Conservation (phyloP, 805 yeast species). For the Blastobotrys parvus region DNA sequence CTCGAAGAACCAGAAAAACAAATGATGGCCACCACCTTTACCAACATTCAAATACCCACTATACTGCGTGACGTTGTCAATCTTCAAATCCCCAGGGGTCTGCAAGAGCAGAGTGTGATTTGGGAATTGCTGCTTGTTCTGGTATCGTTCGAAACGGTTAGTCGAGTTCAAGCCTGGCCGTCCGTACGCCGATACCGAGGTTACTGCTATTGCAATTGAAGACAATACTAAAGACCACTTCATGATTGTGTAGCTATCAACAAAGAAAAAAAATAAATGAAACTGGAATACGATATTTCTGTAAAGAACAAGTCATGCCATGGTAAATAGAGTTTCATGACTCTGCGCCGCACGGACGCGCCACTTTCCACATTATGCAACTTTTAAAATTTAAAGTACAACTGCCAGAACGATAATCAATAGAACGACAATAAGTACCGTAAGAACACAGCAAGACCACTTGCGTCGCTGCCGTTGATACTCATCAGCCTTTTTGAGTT, state of each 20-base stretch:
- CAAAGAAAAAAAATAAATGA: too few relatives aligned
- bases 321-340: too few relatives aligned
- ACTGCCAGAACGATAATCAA: slow-evolving; percentile 38
- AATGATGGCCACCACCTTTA: slow-evolving; percentile 62
- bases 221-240: too few relatives aligned
- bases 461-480: slow-evolving; percentile 62
- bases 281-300: too few relatives aligned
- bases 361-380: not conserved
- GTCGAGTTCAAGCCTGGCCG: too few relatives aligned
- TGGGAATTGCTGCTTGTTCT: slow-evolving; percentile 1
- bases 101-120: slow-evolving; percentile 51
- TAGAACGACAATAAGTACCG: slow-evolving; percentile 51
- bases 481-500: slow-evolving; percentile 64
- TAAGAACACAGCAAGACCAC: slow-evolving; percentile 63
- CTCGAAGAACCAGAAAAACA: slow-evolving; percentile 91
- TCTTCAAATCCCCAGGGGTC: slow-evolving; percentile 60
- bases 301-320: too few relatives aligned
- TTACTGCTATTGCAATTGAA: too few relatives aligned
- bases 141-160: too few relatives aligned
- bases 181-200: too few relatives aligned
- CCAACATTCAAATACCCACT: slow-evolving; percentile 69
- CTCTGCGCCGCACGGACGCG: not conserved
- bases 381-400: not conserved
- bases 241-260: too few relatives aligned
- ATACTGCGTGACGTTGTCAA: slow-evolving; percentile 63